phyloP scores from a whole-genome alignment of 1,139 yeast genomes.

The Diutina scorzettiae region DNA sequence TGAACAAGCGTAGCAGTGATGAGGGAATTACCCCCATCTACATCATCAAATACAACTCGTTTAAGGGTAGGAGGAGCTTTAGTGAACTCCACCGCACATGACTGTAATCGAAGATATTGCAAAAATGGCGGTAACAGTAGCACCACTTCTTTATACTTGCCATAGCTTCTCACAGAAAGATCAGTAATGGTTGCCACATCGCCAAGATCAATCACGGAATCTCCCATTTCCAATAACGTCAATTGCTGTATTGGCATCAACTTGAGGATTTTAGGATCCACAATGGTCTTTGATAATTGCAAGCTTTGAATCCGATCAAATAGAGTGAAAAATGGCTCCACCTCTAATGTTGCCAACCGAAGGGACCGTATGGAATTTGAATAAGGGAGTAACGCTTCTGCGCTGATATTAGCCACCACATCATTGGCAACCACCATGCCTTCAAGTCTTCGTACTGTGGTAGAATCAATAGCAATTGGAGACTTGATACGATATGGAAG shows the following conservation, averaged over 20 bases:
- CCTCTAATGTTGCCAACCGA: no score
- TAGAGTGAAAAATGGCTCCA: background rate
- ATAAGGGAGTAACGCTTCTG: background rate
- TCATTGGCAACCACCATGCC: background rate
- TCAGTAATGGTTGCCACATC: background rate
- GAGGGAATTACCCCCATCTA: background rate
- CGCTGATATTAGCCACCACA: background rate
- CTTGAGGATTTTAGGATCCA: background rate
- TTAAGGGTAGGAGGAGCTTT: background rate
- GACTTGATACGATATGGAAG: background rate
- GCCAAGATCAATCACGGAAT: background rate
- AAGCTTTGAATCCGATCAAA: background rate
- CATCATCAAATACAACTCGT: slow-evolving; percentile 1
- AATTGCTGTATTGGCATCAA: background rate
- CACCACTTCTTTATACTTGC: background rate
- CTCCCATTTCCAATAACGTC: background rate
- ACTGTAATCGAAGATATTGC: background rate
- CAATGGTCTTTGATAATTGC: background rate
- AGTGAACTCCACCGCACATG: background rate
- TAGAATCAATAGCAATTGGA: background rate
- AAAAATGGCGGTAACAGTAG: background rate
- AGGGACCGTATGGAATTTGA: background rate
- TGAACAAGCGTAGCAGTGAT: background rate
- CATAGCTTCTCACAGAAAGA: background rate
- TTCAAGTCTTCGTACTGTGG: background rate